phyloP scores from a whole-genome alignment of 176 grass and related monocot species.

The Leersia perrieri region DNA sequence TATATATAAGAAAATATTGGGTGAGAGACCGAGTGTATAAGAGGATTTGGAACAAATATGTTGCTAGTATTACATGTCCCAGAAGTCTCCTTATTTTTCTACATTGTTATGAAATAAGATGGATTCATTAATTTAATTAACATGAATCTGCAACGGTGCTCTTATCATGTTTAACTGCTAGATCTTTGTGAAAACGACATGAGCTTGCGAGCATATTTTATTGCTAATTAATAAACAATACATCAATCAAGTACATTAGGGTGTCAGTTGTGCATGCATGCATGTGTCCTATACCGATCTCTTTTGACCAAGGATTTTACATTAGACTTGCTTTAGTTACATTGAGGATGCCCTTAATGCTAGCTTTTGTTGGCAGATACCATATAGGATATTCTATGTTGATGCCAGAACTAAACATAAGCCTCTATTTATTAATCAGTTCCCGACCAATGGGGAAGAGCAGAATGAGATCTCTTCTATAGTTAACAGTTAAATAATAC shows the following conservation, averaged over 20 bases:
- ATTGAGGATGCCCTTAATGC: no score
- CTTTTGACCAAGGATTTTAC: conserved; percentile 25
- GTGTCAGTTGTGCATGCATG: background rate
- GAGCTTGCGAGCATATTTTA: background rate
- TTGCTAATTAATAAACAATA: background rate
- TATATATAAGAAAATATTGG: no score
- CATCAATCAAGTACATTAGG: background rate
- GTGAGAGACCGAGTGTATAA: no score
- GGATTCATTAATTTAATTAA: no score
- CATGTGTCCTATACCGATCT: background rate
- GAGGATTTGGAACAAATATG: no score
- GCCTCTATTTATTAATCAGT: background rate
- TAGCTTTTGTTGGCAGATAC: conserved; percentile 16
- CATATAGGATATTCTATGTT: conserved; percentile 32
- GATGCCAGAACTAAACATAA: conserved; percentile 11
- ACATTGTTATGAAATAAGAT: background rate
- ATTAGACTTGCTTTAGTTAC: background rate
- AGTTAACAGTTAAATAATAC: background rate
- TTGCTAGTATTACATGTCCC: no score
- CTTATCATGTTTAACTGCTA: no score
- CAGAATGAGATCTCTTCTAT: background rate
- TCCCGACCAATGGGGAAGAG: background rate
- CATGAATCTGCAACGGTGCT: no score
- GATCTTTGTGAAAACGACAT: background rate
- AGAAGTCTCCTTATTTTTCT: no score